Conservation (phyloP, 225 moss, liverwort and hornwort genomes). For the Rhytidiadelphus loreus region DNA sequence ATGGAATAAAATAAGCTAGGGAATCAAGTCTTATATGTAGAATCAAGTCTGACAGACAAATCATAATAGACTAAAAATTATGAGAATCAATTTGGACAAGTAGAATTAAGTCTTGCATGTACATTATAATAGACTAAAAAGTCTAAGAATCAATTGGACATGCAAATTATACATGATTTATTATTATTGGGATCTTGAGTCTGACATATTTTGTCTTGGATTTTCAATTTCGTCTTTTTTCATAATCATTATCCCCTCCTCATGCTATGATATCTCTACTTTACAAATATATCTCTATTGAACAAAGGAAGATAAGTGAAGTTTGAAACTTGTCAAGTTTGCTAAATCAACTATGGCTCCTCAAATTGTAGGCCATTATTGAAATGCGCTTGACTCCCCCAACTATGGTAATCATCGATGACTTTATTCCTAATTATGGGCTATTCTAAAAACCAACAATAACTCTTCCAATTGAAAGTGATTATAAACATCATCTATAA, state of each 20-base stretch:
- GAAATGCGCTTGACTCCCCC: neutral
- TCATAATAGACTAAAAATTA: rapidly evolving
- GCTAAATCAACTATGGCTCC: too few relatives aligned
- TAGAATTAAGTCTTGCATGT: rapidly evolving
- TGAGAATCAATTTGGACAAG: rapidly evolving
- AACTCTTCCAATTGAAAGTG: neutral
- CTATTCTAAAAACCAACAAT: neutral
- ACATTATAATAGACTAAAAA: neutral
- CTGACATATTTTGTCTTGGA: too few relatives aligned
- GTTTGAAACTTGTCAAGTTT: neutral
- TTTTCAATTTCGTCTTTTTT: rapidly evolving
- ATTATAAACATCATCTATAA: neutral
- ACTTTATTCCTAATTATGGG: too few relatives aligned
- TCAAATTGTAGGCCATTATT: too few relatives aligned
- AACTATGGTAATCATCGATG: too few relatives aligned
- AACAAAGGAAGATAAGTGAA: neutral
- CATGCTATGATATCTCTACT: neutral
- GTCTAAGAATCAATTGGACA: neutral
- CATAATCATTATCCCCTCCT: neutral
- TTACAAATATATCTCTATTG: neutral
- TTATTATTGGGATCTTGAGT: rapidly evolving
- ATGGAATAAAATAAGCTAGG: neutral
- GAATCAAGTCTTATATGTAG: neutral
- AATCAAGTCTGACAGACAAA: rapidly evolving
- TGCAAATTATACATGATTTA: rapidly evolving